Evolutionary conservation across 805 yeast genomes (phyloP), one percentile per base, ranked within the genome.

Genomic region (Candida tallmaniae): DNA sequence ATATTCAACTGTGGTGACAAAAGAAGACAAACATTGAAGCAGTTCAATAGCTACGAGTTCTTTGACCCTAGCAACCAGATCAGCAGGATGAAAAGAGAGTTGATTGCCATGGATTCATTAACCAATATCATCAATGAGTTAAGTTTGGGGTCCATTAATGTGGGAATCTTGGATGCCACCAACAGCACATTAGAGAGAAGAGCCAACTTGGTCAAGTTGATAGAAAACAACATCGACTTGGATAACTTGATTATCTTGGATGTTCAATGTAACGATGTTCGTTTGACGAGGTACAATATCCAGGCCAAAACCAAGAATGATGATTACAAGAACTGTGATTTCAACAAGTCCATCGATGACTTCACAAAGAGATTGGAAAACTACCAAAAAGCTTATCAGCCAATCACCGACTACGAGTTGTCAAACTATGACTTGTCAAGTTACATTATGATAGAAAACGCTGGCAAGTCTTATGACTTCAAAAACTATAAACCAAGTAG

Each of bases 251-350:
- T 78, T 10, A 62, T 81, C 6, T 57, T 82, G 27, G 83, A 82
- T 49, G 72, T 82, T 19, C 68, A 74, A 42, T 78, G 84, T 47
- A 54, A 65, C n/a, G 74, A 78, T 49, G 54, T 55, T 20, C 63
- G 64, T 12, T 65, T 78, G 20, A 56, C 79, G 45, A 64, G 73
- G 39, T 82, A 54, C 53, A 82, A 82, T 55, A 77, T 81, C 35
- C 78, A 74, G 46, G 74, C 76, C 33, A 82, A 82, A 52, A 71
- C 87, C 0, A 63, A 60, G 34, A 80, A 79, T 48, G 69, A 66
- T 24, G 89, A 82, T 51, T 82, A 82, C 52, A 58, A 52, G 35
- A 70, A 70, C 30, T 62, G 65, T 43, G 72, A 75, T 28, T 73
- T 76, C 44, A 67, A 67, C 22, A 50, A 50, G 5, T 78, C 87